These are phyloP conservation scores for Pyronema domesticum DNA, from an alignment of 495 filamentous ascomycete species.

Conservation along the genomic window DNA sequence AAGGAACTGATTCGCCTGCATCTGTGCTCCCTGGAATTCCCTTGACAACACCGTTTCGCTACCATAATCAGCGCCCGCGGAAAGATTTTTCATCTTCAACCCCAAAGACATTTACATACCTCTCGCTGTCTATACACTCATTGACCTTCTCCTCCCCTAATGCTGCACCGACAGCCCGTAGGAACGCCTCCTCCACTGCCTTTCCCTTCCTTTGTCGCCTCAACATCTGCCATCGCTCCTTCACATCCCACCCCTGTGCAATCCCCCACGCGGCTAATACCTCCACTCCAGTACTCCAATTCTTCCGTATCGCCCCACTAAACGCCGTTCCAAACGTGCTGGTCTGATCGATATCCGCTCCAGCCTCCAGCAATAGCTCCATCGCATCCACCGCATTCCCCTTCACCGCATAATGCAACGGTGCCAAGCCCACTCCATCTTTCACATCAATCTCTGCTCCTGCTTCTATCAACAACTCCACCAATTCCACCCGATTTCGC, in stretches of 20 bases:
- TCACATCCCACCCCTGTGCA: not conserved
- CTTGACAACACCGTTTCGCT: no score
- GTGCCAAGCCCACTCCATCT: conserved; percentile 6
- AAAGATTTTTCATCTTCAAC: no score
- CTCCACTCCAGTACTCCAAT: not conserved
- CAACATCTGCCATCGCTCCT: not conserved
- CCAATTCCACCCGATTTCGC: not conserved
- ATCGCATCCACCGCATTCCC: not conserved
- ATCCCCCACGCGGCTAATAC: not conserved
- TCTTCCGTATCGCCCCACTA: not conserved
- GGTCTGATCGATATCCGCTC: not conserved
- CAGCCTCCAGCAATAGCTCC: not conserved
- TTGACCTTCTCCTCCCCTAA: not conserved
- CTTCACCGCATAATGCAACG: conserved; percentile 8
- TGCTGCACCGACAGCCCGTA: not conserved
- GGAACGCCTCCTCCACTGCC: not conserved
- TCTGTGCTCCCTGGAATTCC: no score
- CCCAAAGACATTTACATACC: not conserved
- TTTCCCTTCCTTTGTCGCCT: not conserved
- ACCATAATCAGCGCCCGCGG: no score
- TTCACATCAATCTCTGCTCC: conserved; percentile 7
- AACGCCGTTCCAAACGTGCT: not conserved
- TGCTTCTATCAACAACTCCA: conserved; percentile 4
- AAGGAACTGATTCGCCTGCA: not conserved
- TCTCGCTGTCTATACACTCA: not conserved